phyloP scores from a whole-genome alignment of 352 stramenopile species.

The Phytophthora rubi region DNA sequence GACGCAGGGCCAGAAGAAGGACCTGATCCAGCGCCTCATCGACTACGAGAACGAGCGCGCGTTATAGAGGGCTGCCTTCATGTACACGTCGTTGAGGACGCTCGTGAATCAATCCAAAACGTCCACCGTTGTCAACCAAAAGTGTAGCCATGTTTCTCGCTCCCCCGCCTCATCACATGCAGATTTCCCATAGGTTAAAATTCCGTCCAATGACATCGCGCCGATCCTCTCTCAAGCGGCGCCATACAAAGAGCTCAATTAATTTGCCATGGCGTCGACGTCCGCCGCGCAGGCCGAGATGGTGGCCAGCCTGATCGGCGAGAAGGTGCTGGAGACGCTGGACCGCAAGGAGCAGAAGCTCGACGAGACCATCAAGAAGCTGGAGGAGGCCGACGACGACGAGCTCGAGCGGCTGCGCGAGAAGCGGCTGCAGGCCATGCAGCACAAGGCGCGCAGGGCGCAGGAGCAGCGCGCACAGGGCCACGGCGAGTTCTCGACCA shows the following conservation, averaged over 20 bases:
- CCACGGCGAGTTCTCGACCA: constrained; percentile 89
- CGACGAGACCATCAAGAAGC: constrained; percentile 83
- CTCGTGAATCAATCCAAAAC: constrained; percentile 16
- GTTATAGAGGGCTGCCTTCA: constrained; percentile 55
- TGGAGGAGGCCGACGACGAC: constrained; percentile 89
- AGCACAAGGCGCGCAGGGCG: constrained; percentile 66
- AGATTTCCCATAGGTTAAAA: neutral
- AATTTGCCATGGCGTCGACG: constrained; percentile 49
- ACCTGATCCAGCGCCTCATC: constrained; percentile 88
- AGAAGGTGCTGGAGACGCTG: constrained; percentile 89
- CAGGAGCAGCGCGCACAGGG: constrained; percentile 82
- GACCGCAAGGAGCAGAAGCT: constrained; percentile 86
- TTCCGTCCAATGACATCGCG: constrained; percentile 11
- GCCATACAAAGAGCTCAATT: constrained; percentile 17
- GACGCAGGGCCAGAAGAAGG: constrained; percentile 90
- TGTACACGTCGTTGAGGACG: constrained; percentile 10
- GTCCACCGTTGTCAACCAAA: neutral
- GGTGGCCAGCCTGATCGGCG: constrained; percentile 80
- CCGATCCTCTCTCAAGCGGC: constrained; percentile 14
- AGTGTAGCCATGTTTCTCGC: constrained; percentile 13
- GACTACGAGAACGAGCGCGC: constrained; percentile 88
- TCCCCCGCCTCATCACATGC: neutral
- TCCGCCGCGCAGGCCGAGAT: constrained; percentile 76
- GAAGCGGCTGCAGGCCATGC: constrained; percentile 78
- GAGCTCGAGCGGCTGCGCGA: constrained; percentile 90